Conservation (phyloP, 2,329 filamentous ascomycete species). For the Emmonsiellopsis sp. region DNA sequence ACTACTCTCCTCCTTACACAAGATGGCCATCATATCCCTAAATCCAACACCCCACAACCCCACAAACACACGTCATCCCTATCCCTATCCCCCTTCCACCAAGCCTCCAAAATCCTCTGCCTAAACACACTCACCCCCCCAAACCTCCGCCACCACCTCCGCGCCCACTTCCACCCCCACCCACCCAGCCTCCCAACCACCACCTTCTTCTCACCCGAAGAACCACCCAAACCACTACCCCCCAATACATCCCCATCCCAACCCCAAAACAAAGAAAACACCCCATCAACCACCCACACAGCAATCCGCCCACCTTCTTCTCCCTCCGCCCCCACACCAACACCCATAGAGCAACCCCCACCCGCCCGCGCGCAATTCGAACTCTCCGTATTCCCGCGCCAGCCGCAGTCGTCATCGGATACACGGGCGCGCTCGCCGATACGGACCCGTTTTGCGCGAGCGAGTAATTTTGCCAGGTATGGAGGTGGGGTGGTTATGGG, state of each 20-base stretch:
- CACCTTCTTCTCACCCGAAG: not conserved
- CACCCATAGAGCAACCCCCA: no score
- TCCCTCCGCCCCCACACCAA: no score
- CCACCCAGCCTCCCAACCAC: not conserved
- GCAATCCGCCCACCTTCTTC: no score
- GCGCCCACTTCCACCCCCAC: not conserved
- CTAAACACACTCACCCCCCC: not conserved
- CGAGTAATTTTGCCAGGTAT: not conserved
- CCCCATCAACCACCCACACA: no score
- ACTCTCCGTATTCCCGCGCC: no score
- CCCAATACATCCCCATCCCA: no score
- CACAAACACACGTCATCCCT: not conserved
- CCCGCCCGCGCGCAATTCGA: no score
- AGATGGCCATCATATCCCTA: not conserved
- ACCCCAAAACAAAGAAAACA: no score
- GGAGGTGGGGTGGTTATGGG: not conserved
- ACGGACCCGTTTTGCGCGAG: not conserved
- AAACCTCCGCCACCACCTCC: not conserved
- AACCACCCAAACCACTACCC: not conserved
- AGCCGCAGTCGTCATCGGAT: not conserved
- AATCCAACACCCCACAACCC: not conserved
- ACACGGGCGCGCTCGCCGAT: not conserved
- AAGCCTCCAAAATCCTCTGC: not conserved
- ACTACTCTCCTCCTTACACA: not conserved
- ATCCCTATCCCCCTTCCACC: not conserved